These are phyloP conservation scores for Zelonia costaricensis DNA, from an alignment of 208 protist genomes.

Conservation along the genomic window DNA sequence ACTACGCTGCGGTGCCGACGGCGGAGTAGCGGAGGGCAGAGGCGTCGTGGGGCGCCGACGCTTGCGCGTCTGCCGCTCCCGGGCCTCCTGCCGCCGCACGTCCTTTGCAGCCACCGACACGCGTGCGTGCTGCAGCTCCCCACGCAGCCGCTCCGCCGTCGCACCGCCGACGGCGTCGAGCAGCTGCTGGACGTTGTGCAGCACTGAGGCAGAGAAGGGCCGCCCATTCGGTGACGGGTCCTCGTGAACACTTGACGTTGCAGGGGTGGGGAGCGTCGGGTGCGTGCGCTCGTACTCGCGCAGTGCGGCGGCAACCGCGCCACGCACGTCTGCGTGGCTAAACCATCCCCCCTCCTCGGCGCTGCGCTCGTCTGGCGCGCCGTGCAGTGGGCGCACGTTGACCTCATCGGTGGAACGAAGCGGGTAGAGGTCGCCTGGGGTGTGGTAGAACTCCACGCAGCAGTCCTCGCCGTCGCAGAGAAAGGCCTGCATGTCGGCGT, in stretches of 20 bases:
- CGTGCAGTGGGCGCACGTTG: constrained; percentile 51
- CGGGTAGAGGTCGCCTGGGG: constrained; percentile 62
- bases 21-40: neutral
- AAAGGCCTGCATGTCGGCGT: constrained; percentile 29
- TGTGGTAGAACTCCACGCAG: constrained; percentile 83
- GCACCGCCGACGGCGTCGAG: constrained; percentile 39
- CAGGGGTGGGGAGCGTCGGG: neutral
- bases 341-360: constrained; percentile 52
- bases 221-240: neutral
- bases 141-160: constrained; percentile 36
- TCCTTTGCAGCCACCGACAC: constrained; percentile 22
- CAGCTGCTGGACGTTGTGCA: constrained; percentile 59
- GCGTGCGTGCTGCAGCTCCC: constrained; percentile 27
- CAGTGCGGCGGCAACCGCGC: constrained; percentile 29
- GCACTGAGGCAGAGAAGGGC: constrained; percentile 41
- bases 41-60: constrained; percentile 10
- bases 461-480: constrained; percentile 43
- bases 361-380: constrained; percentile 22
- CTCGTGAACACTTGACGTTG: neutral
- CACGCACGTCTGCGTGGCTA: constrained; percentile 11
- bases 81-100: constrained; percentile 9
- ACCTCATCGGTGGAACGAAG: constrained; percentile 25
- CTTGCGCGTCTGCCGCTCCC: constrained; percentile 29
- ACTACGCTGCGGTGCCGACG: neutral
- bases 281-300: constrained; percentile 3